These are phyloP conservation scores for Neonectria faginata DNA, from an alignment of 2,329 filamentous ascomycete genomes.

Conservation along the genomic window DNA sequence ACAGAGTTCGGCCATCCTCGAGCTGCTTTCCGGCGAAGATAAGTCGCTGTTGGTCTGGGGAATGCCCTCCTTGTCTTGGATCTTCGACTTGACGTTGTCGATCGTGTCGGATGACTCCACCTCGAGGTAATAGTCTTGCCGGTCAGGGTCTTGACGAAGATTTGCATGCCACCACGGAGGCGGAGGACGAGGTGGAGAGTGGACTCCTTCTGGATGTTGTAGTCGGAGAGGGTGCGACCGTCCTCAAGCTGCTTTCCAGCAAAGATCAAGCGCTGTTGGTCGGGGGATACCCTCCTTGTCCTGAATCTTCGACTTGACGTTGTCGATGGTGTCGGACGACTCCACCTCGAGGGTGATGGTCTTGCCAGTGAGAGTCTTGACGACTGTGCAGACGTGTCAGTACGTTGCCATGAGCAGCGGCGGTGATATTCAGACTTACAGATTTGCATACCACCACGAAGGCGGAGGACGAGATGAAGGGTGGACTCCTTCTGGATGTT, in stretches of 20 bases:
- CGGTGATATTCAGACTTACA: conserved; percentile 59
- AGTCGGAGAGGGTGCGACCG: conserved; percentile 88
- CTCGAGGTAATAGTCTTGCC: conserved; percentile 96
- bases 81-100: conserved; percentile 95
- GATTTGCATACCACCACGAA: conserved; percentile 75
- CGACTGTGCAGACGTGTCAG: conserved; percentile 57
- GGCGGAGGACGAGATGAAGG: conserved; percentile 80
- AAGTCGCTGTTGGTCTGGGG: conserved; percentile 94
- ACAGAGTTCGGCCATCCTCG: conserved; percentile 90
- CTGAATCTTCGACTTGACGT: conserved; percentile 97
- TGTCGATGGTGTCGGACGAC: conserved; percentile 92
- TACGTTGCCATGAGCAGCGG: not conserved
- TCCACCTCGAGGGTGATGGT: conserved; percentile 94
- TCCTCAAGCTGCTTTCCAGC: conserved; percentile 97
- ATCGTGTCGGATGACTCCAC: conserved; percentile 92
- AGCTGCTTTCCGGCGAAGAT: conserved; percentile 96
- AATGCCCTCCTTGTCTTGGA: conserved; percentile 93
- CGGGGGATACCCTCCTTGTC: conserved; percentile 98
- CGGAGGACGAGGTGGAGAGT: conserved; percentile 88
- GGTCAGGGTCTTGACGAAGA: conserved; percentile 87
- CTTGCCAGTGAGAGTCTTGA: conserved; percentile 91
- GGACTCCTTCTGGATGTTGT: conserved; percentile 96
- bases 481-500: conserved; percentile 74
- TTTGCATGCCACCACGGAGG: conserved; percentile 90
- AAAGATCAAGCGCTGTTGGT: conserved; percentile 95